Evolutionary conservation across 2,329 filamentous ascomycete species (phyloP), one percentile per base, ranked within the genome.

Genomic region (Orbilia brochopaga): DNA sequence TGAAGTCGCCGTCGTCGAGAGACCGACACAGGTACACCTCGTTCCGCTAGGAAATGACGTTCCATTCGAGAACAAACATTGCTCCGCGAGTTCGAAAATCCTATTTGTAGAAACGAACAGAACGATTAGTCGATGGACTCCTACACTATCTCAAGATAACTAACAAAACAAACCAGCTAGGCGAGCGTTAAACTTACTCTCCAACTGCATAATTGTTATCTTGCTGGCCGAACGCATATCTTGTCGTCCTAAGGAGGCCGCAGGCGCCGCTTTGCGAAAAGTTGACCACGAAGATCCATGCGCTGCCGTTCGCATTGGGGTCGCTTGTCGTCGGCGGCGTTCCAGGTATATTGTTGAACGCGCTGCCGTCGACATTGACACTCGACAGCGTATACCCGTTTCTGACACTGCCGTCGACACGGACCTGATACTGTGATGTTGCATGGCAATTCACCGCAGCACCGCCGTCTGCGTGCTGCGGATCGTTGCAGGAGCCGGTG

Each of bases 301-400:
- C 59, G 23, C 66, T 64, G 4, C 54, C 54, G 6, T 11, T 11
- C 37, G 40, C 0, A 2, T 23, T 64, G 10, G 66, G 66, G 50
- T 70, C 66, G 6, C 37, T 30, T 0, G 66, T 60, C 3, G 54
- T 64, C 19, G 66, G 66, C 30, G 66, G 59, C 2, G 40, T 64
- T 24, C 66, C 66, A n/a, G 13, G 37, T 21, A 70, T 50, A n/a
- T 70, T 64, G 48, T 32, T 55, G 50, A 70, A 70, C 37, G 59
- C 27, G 17, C 59, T 55, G 32, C 66, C 66, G 23, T 55, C 24
- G 17, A 64, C 66, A 19, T 51, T 50, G 30, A 70, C 54, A n/a
- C 66, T 70, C 2, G 66, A 70, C 19, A 70, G 48, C 2, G n/a
- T 64, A n/a, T 70, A 70, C 40, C 66, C 66, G 30, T 51, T 27